Conservation (phyloP, 2,329 filamentous ascomycete species). For the Emericellopsis atlantica region DNA sequence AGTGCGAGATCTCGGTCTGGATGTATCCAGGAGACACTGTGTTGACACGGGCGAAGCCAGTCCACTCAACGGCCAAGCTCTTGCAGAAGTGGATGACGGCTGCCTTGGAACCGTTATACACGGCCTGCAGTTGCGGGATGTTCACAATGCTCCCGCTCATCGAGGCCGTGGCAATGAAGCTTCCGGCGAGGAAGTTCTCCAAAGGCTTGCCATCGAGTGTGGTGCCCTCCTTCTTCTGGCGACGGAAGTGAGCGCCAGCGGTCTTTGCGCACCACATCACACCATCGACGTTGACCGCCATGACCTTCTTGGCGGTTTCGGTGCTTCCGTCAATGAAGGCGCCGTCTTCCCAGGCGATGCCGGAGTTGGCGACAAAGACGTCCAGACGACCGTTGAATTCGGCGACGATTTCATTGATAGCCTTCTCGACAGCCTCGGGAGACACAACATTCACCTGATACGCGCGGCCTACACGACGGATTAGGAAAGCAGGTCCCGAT, state of each 20-base stretch:
- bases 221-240: constrained; percentile 56
- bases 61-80: constrained; percentile 66
- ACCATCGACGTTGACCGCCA: constrained; percentile 61
- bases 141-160: constrained; percentile 73
- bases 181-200: constrained; percentile 48
- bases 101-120: constrained; percentile 64
- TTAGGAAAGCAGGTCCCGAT: neutral
- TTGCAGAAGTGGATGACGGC: constrained; percentile 49
- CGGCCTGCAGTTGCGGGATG: constrained; percentile 60
- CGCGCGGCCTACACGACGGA: constrained; percentile 32
- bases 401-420: constrained; percentile 37
- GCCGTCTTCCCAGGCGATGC: constrained; percentile 61
- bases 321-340: constrained; percentile 52
- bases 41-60: constrained; percentile 61
- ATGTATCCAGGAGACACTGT: constrained; percentile 66
- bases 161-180: constrained; percentile 66
- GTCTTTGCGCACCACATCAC: constrained; percentile 67
- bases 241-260: constrained; percentile 56
- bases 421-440: constrained; percentile 34
- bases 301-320: constrained; percentile 53
- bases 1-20: constrained; percentile 57
- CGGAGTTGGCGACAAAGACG: constrained; percentile 68
- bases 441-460: constrained; percentile 50
- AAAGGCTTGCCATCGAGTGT: constrained; percentile 49
- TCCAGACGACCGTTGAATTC: constrained; percentile 68